A percentile compares a stretch with the other conserved stretches of the same genome.
Conservation (phyloP, 768 basidiomycete species). For the Antrodiella citrinella region DNA sequence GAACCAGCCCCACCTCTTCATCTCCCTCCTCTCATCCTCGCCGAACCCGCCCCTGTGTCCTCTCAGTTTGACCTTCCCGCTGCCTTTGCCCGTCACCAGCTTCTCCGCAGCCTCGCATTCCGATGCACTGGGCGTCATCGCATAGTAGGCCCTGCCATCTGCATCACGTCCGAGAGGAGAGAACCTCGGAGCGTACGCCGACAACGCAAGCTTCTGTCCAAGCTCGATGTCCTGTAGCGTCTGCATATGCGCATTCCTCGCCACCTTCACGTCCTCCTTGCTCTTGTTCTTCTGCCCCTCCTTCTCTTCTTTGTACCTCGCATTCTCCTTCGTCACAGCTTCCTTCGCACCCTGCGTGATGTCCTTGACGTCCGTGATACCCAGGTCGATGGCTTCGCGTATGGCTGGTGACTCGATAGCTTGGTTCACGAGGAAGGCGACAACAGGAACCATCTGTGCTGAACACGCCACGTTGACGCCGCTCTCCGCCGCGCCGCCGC, state of each 20-base stretch:
- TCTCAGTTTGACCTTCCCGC: constrained; percentile 30
- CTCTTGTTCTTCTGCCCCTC: constrained; percentile 16
- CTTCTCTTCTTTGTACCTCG: constrained; percentile 44
- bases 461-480: constrained; percentile 28
- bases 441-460: constrained; percentile 60
- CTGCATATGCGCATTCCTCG: constrained; percentile 44
- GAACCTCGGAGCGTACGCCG: constrained; percentile 45
- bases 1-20: constrained; percentile 69
- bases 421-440: constrained; percentile 49
- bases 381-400: constrained; percentile 55
- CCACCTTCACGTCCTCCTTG: constrained; percentile 12
- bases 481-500: constrained; percentile 10
- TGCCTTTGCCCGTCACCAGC: constrained; percentile 22
- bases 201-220: constrained; percentile 40
- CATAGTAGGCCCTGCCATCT: constrained; percentile 64
- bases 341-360: constrained; percentile 42
- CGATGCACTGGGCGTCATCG: constrained; percentile 46
- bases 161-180: constrained; percentile 57
- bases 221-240: constrained; percentile 44
- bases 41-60: constrained; percentile 30
- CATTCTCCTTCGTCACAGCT: constrained; percentile 45
- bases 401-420: constrained; percentile 38
- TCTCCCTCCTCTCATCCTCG: constrained; percentile 40
- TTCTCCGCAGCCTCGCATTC: constrained; percentile 45
- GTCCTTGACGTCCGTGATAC: constrained; percentile 48